A percentile compares a stretch with the other conserved stretches of the same genome.
Evolutionary conservation across 2,329 filamentous ascomycete genomes (phyloP).

Genomic region (Botrytis galanthina): DNA sequence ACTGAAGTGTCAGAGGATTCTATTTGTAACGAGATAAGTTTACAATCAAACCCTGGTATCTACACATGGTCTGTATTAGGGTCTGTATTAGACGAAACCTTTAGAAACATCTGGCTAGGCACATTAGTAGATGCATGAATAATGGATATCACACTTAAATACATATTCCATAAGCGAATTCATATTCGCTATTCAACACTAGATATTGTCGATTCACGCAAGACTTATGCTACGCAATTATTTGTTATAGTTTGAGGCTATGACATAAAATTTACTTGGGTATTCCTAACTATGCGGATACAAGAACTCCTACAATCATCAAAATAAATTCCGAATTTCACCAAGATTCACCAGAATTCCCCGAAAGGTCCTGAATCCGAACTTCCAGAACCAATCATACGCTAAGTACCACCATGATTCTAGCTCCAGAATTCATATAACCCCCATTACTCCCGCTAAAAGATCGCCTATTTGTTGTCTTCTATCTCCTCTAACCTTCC

Average conservation of each 20-base stretch:
- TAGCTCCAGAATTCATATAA: background rate
- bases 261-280: background rate
- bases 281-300: background rate
- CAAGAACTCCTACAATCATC: background rate
- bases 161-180: background rate
- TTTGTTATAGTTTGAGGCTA: background rate
- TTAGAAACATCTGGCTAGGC: accelerated
- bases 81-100: background rate
- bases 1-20: background rate
- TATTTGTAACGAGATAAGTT: background rate
- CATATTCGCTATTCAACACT: background rate
- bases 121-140: too few relatives aligned
- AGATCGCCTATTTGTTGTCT: background rate
- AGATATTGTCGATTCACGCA: background rate
- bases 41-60: background rate
- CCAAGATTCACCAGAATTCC: background rate
- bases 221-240: accelerated
- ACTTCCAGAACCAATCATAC: too few relatives aligned
- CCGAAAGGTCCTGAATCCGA: background rate
- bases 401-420: accelerated
- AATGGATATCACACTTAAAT: background rate
- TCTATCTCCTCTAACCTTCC: background rate
- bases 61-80: background rate
- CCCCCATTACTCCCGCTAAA: background rate
- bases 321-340: background rate